phyloP scores from a whole-genome alignment of 805 yeast genomes.

The Phaffomyces opuntiae region DNA sequence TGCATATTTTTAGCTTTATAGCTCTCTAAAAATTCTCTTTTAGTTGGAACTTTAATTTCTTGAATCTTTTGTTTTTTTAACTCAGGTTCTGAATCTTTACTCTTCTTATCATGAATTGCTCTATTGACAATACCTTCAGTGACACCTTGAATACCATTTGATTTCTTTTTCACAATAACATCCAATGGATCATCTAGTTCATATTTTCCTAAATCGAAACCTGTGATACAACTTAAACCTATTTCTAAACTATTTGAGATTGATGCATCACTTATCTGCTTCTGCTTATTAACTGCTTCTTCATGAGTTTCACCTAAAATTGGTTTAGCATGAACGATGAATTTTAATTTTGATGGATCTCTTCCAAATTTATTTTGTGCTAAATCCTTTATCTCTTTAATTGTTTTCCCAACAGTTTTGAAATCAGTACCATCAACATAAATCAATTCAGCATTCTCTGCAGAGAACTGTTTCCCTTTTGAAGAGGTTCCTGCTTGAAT shows the following conservation, averaged over 20 bases:
- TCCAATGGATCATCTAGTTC: constrained; percentile 20
- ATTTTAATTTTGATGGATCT: constrained; percentile 30
- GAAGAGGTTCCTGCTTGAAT: constrained; percentile 39
- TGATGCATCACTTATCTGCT: constrained; percentile 29
- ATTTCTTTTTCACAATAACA: constrained; percentile 24
- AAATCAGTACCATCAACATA: constrained; percentile 33
- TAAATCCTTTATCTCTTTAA: constrained; percentile 25
- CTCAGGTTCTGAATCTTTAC: constrained; percentile 2
- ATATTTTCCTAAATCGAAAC: constrained; percentile 32
- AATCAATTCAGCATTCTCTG: constrained; percentile 36
- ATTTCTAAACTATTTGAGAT: constrained; percentile 32
- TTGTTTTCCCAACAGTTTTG: constrained; percentile 23
- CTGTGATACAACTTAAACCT: constrained; percentile 40
- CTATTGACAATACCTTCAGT: constrained; percentile 6
- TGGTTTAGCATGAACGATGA: constrained; percentile 30
- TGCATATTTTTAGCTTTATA: constrained; percentile 15
- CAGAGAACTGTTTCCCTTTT: constrained; percentile 34
- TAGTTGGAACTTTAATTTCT: background rate
- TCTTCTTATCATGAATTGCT: constrained; percentile 30
- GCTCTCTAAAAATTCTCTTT: constrained; percentile 4
- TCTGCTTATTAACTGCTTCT: constrained; percentile 31
- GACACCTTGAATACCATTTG: constrained; percentile 27
- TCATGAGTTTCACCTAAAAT: constrained; percentile 34
- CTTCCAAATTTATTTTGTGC: constrained; percentile 31
- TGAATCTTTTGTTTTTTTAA: constrained; percentile 3